Evolutionary conservation across 495 filamentous ascomycete genomes (phyloP).

Genomic region (Penicillium cosmopolitanum): DNA sequence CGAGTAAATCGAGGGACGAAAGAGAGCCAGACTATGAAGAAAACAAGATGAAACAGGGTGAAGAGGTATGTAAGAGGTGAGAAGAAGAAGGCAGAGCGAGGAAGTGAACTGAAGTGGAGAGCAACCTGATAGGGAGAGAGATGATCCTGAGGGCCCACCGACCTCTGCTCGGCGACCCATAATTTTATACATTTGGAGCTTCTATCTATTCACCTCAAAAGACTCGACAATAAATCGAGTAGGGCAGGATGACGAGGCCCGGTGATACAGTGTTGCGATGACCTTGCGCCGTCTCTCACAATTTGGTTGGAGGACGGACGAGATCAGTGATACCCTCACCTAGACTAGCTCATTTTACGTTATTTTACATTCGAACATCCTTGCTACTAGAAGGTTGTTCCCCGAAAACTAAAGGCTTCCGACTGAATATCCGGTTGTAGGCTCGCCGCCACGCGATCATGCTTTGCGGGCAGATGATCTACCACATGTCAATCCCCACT

Average conservation of each 20-base stretch:
- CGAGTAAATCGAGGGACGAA: too few relatives aligned
- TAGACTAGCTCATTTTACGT: not conserved
- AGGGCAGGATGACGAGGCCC: conserved; percentile 31
- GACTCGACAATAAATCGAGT: not conserved
- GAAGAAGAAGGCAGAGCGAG: not conserved
- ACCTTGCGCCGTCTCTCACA: conserved; percentile 7
- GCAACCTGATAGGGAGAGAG: conserved; percentile 9
- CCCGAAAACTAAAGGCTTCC: conserved; percentile 9
- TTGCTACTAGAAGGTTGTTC: conserved; percentile 14
- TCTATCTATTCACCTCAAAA: not conserved
- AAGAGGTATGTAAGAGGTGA: not conserved
- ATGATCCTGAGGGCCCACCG: conserved; percentile 12
- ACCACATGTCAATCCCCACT: conserved; percentile 11
- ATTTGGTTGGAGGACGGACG: conserved; percentile 7
- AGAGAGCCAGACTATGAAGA: too few relatives aligned
- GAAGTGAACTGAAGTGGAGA: not conserved
- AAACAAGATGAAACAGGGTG: too few relatives aligned
- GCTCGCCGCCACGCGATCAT: conserved; percentile 24
- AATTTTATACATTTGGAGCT: conserved; percentile 8
- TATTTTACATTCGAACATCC: conserved; percentile 20
- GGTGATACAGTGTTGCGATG: conserved; percentile 28
- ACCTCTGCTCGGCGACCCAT: conserved; percentile 10
- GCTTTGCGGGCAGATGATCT: conserved; percentile 27
- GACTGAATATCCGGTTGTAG: not conserved
- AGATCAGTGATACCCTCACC: conserved; percentile 4